Percentiles rank a stretch among this genome's conserved stretches.
Evolutionary conservation across 805 yeast species (phyloP).

Genomic region (Candida dajiaensis): DNA sequence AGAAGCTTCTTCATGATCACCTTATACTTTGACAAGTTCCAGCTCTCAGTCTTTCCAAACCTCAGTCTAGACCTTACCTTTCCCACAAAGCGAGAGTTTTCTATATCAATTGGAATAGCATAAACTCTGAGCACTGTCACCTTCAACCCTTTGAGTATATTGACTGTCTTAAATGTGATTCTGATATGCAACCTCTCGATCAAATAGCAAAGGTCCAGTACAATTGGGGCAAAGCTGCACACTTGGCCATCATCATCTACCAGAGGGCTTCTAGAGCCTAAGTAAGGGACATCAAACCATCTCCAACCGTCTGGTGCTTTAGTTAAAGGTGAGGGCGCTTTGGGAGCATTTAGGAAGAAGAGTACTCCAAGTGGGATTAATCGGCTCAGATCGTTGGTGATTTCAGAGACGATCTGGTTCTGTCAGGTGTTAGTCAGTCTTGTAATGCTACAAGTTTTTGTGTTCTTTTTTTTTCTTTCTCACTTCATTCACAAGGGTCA

Average conservation of each 20-base stretch:
- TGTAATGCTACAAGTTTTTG: too few relatives aligned
- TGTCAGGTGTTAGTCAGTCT: neutral
- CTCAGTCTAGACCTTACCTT: conserved; percentile 30
- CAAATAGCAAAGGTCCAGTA: conserved; percentile 39
- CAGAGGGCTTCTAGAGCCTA: conserved; percentile 8
- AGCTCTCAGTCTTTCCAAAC: conserved; percentile 27
- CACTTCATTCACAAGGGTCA: neutral
- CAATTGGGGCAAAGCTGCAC: conserved; percentile 19
- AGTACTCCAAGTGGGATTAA: conserved; percentile 46
- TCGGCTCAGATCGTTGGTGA: conserved; percentile 13
- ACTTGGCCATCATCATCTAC: conserved; percentile 3
- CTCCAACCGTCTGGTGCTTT: conserved; percentile 42
- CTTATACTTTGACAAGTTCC: conserved; percentile 30
- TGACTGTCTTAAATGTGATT: conserved; percentile 36
- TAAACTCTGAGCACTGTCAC: conserved; percentile 39
- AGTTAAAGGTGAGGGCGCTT: conserved; percentile 30
- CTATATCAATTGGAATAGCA: conserved; percentile 39
- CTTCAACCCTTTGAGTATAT: neutral
- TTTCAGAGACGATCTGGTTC: conserved; percentile 1
- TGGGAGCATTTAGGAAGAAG: conserved; percentile 38
- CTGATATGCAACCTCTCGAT: conserved; percentile 29
- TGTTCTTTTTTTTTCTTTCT: neutral
- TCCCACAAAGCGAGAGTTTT: conserved; percentile 27
- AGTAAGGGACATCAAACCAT: conserved; percentile 48
- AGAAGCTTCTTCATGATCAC: conserved; percentile 32